phyloP scores from a whole-genome alignment of 495 filamentous ascomycete genomes.

The Haplographium delicatum region DNA sequence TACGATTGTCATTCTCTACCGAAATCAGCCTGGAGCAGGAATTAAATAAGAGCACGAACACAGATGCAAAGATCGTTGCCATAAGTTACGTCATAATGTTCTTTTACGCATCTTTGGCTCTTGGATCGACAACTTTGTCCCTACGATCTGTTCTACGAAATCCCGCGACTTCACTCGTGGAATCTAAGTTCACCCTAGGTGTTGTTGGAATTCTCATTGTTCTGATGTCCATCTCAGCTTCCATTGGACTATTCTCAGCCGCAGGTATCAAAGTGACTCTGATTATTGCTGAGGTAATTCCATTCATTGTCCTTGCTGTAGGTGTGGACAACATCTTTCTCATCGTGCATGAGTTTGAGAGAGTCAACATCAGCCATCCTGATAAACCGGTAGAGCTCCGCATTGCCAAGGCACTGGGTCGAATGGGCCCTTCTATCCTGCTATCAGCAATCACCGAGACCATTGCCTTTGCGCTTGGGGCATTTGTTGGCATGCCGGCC shows the following conservation, averaged over 20 bases:
- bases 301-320: constrained; percentile 91
- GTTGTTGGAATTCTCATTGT: constrained; percentile 92
- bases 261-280: constrained; percentile 86
- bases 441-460: constrained; percentile 92
- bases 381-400: constrained; percentile 81
- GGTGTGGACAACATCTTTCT: constrained; percentile 99
- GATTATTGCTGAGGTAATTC: constrained; percentile 98
- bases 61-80: constrained; percentile 93
- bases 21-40: constrained; percentile 92
- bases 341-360: constrained; percentile 96
- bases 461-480: constrained; percentile 84
- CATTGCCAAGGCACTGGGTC: constrained; percentile 76
- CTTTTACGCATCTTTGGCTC: constrained; percentile 84
- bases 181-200: constrained; percentile 92
- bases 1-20: constrained; percentile 88
- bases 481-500: constrained; percentile 93
- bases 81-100: constrained; percentile 99
- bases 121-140: constrained; percentile 81
- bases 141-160: constrained; percentile 69
- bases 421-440: constrained; percentile 96
- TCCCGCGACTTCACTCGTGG: constrained; percentile 77
- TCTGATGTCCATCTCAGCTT: constrained; percentile 93
- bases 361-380: constrained; percentile 83
- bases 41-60: constrained; percentile 93
- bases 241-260: constrained; percentile 88